A percentile compares a stretch with the other conserved stretches of the same genome.
These are phyloP conservation scores for Saitozyma podzolica DNA, from an alignment of 768 basidiomycete genomes.

Conservation along the genomic window DNA sequence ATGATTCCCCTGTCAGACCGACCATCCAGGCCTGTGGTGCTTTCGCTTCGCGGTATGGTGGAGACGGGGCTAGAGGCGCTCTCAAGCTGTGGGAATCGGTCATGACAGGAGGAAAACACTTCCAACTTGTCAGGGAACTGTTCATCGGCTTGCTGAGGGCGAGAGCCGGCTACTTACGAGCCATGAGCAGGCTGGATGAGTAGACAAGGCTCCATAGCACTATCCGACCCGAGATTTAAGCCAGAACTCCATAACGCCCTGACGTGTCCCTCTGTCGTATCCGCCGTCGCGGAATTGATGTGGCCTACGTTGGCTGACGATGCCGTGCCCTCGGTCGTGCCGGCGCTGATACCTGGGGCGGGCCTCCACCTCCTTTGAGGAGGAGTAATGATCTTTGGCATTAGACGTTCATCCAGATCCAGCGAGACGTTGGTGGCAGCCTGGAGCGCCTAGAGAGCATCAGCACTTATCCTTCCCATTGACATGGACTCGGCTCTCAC, in stretches of 20 bases:
- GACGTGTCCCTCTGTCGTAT: conserved; percentile 40
- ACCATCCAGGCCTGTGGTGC: too few species aligned
- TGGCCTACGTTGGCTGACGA: conserved; percentile 3
- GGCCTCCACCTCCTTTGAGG: conserved; percentile 45
- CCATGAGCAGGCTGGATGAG: too few species aligned
- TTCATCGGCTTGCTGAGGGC: too few species aligned
- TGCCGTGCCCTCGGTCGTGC: conserved; percentile 5
- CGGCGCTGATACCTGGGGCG: conserved; percentile 7
- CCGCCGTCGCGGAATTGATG: conserved; percentile 20
- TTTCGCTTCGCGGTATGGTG: too few species aligned
- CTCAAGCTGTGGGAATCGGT: too few species aligned
- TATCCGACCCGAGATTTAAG: too few species aligned
- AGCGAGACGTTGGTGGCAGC: conserved; percentile 86
- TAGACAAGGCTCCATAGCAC: too few species aligned
- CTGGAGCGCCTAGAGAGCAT: conserved; percentile 69
- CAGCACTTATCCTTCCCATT: background rate
- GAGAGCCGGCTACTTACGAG: too few species aligned
- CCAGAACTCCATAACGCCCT: conserved; percentile 17
- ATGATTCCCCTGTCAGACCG: too few species aligned
- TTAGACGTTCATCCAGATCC: conserved; percentile 84
- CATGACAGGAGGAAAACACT: too few species aligned
- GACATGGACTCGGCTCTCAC: conserved; percentile 54
- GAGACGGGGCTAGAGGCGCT: too few species aligned
- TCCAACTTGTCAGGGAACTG: too few species aligned
- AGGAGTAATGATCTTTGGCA: conserved; percentile 73